Evolutionary conservation across 768 basidiomycete genomes (phyloP).

Genomic region (Tricholoma saponaceum): DNA sequence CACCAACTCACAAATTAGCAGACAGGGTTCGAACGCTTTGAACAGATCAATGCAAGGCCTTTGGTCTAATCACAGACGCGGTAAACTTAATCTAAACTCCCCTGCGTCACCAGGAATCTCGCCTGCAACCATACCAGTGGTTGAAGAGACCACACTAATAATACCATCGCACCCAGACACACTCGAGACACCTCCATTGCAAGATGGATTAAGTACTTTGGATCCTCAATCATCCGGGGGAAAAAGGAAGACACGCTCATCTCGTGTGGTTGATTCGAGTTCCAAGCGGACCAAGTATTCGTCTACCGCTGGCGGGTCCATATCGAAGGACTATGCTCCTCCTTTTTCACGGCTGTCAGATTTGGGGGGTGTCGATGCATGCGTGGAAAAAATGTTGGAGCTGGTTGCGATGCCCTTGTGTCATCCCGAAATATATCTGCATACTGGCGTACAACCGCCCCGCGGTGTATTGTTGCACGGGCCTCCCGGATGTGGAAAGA

Average conservation of each 20-base stretch:
- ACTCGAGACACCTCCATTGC: conserved; percentile 6
- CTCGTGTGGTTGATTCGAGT: conserved; percentile 46
- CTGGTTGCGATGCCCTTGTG: conserved; percentile 94
- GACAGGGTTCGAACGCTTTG: conserved; percentile 69
- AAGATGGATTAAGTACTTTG: conserved; percentile 10
- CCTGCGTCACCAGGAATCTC: conserved; percentile 25
- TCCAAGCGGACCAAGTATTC: conserved; percentile 54
- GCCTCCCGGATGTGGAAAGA: conserved; percentile 97
- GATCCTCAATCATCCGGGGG: conserved; percentile 21
- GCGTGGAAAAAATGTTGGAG: conserved; percentile 90
- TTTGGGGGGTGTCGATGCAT: conserved; percentile 82
- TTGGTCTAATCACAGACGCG: conserved; percentile 65
- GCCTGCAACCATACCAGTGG: conserved; percentile 17
- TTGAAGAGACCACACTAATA: conserved; percentile 18
- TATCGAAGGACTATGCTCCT: conserved; percentile 64
- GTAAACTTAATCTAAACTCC: conserved; percentile 67
- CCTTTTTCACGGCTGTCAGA: conserved; percentile 77
- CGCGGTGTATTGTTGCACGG: conserved; percentile 92
- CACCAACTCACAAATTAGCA: conserved; percentile 35
- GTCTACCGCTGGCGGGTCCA: conserved; percentile 21
- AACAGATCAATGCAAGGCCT: conserved; percentile 79
- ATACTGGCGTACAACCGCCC: conserved; percentile 90
- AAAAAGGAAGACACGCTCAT: conserved; percentile 63
- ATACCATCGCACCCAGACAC: conserved; percentile 15
- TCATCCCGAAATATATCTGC: conserved; percentile 93